Percentiles rank a stretch among this genome's conserved stretches.
These are phyloP conservation scores for Harringtonia lauricola DNA, from an alignment of 2,329 filamentous ascomycete genomes.

Conservation along the genomic window DNA sequence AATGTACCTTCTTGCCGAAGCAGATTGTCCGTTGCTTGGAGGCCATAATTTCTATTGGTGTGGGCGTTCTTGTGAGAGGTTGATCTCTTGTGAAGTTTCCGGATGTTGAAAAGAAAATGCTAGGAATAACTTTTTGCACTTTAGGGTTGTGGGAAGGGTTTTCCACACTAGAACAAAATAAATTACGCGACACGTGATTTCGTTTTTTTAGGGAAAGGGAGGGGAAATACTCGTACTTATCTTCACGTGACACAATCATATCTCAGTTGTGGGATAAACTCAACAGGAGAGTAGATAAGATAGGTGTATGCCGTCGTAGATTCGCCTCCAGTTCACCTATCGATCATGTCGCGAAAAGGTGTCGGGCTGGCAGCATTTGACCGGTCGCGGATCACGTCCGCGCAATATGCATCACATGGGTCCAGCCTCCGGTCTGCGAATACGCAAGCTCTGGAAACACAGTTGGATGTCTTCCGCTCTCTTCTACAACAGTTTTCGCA, in stretches of 20 bases:
- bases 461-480: slow-evolving; percentile 92
- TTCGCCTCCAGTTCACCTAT: too few species aligned
- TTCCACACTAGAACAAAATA: slow-evolving; percentile 6
- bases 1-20: slow-evolving; percentile 79
- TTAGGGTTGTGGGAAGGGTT: slow-evolving; percentile 13
- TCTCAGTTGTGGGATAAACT: too few species aligned
- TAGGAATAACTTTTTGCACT: slow-evolving; percentile 3
- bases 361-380: slow-evolving; percentile 88
- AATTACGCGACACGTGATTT: not conserved
- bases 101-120: slow-evolving; percentile 1
- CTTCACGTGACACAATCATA: not conserved
- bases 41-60: slow-evolving; percentile 51
- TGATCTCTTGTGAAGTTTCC: slow-evolving; percentile 2
- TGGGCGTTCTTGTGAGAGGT: slow-evolving; percentile 6
- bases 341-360: slow-evolving; percentile 59
- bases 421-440: slow-evolving; percentile 76
- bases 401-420: slow-evolving; percentile 86
- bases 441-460: slow-evolving; percentile 76
- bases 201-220: too few species aligned
- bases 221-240: too few species aligned
- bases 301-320: too few species aligned
- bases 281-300: too few species aligned
- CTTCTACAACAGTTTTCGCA: slow-evolving; percentile 90
- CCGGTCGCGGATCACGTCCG: slow-evolving; percentile 70
- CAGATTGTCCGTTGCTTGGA: slow-evolving; percentile 79